A percentile compares a stretch with the other conserved stretches of the same genome.
Conservation (phyloP, 2,329 filamentous ascomycete genomes). For the Aspergillus sp. region DNA sequence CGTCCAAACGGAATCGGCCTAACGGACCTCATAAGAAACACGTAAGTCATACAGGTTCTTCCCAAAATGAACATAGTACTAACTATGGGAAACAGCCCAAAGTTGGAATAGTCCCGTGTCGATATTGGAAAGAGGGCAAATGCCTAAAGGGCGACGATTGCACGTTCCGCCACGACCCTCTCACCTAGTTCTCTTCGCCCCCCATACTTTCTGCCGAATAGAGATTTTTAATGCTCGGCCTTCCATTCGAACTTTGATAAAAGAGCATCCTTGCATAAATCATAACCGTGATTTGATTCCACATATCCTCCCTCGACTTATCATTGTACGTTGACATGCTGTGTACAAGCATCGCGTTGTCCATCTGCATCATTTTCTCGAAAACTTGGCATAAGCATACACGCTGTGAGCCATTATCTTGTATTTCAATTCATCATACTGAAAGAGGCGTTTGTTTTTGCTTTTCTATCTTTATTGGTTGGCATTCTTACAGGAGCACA, state of each 20-base stretch:
- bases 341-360: too few relatives aligned
- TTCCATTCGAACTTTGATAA: background rate
- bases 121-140: constrained; percentile 48
- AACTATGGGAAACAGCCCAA: constrained; percentile 28
- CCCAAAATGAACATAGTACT: constrained; percentile 1
- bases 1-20: constrained; percentile 29
- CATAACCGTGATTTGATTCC: background rate
- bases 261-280: background rate
- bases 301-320: constrained; percentile 1
- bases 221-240: constrained; percentile 1
- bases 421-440: too few relatives aligned
- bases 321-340: background rate
- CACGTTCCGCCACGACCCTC: constrained; percentile 43
- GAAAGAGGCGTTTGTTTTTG: background rate
- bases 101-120: constrained; percentile 42
- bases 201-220: constrained; percentile 3
- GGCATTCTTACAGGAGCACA: too few relatives aligned
- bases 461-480: background rate
- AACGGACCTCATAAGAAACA: constrained; percentile 32
- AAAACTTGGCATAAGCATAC: too few relatives aligned
- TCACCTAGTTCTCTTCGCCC: constrained; percentile 1
- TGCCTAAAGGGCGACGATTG: constrained; percentile 49
- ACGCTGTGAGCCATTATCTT: too few relatives aligned
- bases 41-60: constrained; percentile 17
- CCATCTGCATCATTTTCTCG: too few relatives aligned